These are phyloP conservation scores for Calonectria ilicicola DNA, from an alignment of 2,329 filamentous ascomycete species.

Conservation along the genomic window DNA sequence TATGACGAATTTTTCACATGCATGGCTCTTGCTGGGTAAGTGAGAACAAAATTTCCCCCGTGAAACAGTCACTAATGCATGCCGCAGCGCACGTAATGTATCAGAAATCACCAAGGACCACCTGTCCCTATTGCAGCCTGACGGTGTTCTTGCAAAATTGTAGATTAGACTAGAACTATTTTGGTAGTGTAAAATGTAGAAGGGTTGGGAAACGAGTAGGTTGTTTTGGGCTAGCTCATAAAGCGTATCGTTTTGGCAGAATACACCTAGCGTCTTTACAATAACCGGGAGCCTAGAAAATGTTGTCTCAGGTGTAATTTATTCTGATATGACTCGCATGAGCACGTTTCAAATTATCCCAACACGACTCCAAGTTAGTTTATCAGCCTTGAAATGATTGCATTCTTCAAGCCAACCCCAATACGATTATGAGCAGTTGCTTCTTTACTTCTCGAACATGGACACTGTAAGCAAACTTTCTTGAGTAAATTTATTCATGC, in stretches of 20 bases:
- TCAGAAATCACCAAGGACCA: constrained; percentile 25
- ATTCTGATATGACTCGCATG: no score
- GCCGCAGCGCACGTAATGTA: constrained; percentile 4
- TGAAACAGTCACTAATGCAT: background rate
- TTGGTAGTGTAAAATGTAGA: background rate
- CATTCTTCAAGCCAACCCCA: background rate
- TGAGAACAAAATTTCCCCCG: background rate
- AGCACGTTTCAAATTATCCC: no score
- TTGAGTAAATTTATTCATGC: no score
- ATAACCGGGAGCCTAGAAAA: background rate
- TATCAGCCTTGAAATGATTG: background rate
- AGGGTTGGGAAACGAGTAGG: background rate
- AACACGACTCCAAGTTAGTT: no score
- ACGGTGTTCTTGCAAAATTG: constrained; percentile 22
- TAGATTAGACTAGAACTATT: background rate
- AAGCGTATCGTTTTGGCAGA: background rate
- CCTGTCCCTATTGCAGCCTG: constrained; percentile 21
- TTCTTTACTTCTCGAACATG: no score
- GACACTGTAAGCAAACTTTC: no score
- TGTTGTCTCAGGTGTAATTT: background rate
- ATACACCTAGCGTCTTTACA: background rate
- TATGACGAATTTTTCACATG: constrained; percentile 26
- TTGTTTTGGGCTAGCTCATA: background rate
- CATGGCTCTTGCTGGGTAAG: constrained; percentile 26
- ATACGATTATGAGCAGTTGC: background rate